Base-by-base conservation (phyloP, 2,329 filamentous ascomycete genomes). In the Fusarium dlaminii region DNA sequence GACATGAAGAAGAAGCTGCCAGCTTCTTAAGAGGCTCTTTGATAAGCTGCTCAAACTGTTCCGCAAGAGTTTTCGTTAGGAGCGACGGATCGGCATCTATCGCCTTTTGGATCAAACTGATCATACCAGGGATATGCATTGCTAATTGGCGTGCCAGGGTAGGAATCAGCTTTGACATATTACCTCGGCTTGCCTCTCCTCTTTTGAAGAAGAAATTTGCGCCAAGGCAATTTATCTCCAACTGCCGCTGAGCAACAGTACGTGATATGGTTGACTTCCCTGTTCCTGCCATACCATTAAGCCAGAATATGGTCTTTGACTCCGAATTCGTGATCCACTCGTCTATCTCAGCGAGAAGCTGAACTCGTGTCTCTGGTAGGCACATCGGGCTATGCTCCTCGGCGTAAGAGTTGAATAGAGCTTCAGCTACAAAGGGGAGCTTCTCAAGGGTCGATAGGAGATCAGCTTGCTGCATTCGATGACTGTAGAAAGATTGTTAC, bases 201-300 rank as follows among this genome's bases (percentile, higher is more conserved):
- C 74, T 81, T 56, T 83, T 84, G 75, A 86, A 87, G 75, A 86
- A 86, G 68, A 86, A 87, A 46, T 79, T 83, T 0, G 80, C 81
- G 2, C 69, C 80, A 9, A 84, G 75, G 4, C 29, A 9, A 0
- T 48, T 20, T 5, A 14, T 10, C n/a, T 24, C 24, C 6, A 17
- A 20, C 8, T 70, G 32, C 0, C 14, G 20, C 0, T 45, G 24
- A 59, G 66, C 89, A 88, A 76, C 81, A 80, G 75, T 84, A 78
- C 81, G 78, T 3, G 73, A 79, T 12, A 84, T 81, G 13, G 82
- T 85, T 4, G 83, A 84, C 57, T 84, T 84, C 4, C 83, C 82
- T 1, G 81, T 84, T 2, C 83, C 82, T 3, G 81, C 83, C 78
- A 83, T 83, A 4, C 82, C 82, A 10, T 81, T 81, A 1, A 85